A percentile compares a stretch with the other conserved stretches of the same genome.
phyloP scores from a whole-genome alignment of 2,329 filamentous ascomycete species.

The Colletotrichum brevisporum region DNA sequence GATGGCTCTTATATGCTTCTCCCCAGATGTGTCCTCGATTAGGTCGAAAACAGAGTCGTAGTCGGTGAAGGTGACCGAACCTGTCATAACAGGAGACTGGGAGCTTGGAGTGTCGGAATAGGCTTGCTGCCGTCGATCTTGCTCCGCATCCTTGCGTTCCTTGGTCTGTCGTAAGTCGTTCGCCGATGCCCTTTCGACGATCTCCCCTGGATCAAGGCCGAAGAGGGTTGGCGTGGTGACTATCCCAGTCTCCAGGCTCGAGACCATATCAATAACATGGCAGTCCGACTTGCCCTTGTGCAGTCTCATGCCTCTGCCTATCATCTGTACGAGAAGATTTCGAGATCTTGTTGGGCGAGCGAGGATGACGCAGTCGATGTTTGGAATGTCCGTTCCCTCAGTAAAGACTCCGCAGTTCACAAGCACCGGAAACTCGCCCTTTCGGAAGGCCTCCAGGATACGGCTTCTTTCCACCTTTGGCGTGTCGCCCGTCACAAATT shows the following conservation, averaged over 20 bases:
- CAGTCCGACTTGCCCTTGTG: conserved; percentile 87
- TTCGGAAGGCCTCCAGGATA: conserved; percentile 82
- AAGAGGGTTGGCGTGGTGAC: conserved; percentile 93
- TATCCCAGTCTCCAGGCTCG: conserved; percentile 85
- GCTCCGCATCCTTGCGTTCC: conserved; percentile 61
- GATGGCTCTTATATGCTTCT: conserved; percentile 82
- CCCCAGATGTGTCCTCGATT: conserved; percentile 83
- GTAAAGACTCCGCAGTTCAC: conserved; percentile 97
- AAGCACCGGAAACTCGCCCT: conserved; percentile 84
- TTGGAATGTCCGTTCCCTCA: conserved; percentile 97
- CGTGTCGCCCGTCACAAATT: conserved; percentile 89
- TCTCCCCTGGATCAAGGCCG: conserved; percentile 85
- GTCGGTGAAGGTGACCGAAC: conserved; percentile 83
- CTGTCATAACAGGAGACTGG: conserved; percentile 38
- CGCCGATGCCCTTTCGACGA: conserved; percentile 77
- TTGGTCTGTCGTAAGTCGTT: conserved; percentile 72
- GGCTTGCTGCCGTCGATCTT: conserved; percentile 48
- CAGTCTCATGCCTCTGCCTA: conserved; percentile 91
- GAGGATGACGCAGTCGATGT: conserved; percentile 93
- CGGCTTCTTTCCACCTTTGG: conserved; percentile 76
- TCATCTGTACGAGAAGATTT: conserved; percentile 98
- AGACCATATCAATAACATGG: conserved; percentile 96
- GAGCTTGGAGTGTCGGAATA: conserved; percentile 23
- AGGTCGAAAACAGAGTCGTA: conserved; percentile 95
- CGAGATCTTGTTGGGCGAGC: conserved; percentile 90